Conservation (phyloP, 441 rosid genomes). For the Arabidopsis lyrata region DNA sequence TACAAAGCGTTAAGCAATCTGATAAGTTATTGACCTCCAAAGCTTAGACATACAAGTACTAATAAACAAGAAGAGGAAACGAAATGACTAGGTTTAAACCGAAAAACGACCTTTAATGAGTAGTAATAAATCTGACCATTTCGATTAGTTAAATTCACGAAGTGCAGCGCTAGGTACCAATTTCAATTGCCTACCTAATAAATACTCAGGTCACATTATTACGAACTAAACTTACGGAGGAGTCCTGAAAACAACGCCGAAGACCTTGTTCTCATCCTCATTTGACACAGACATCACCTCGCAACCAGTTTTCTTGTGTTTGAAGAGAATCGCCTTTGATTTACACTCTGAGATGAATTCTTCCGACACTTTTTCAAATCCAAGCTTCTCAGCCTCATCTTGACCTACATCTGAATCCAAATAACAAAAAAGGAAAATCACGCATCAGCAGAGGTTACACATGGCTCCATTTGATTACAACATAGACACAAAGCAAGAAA, state of each 20-base stretch:
- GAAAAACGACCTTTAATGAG: neutral
- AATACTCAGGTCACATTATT: neutral
- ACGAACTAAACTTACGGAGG: slow-evolving; percentile 78
- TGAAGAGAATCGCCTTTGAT: slow-evolving; percentile 80
- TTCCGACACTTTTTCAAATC: slow-evolving; percentile 85
- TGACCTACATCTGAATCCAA: slow-evolving; percentile 54
- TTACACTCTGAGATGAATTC: slow-evolving; percentile 90
- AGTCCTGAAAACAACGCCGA: slow-evolving; percentile 91
- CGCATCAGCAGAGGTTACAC: slow-evolving; percentile 9
- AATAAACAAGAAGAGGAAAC: neutral
- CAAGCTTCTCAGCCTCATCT: slow-evolving; percentile 78
- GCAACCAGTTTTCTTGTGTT: slow-evolving; percentile 91
- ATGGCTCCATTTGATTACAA: slow-evolving; percentile 3
- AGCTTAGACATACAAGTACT: slow-evolving; percentile 14
- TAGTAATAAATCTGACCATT: slow-evolving; percentile 21
- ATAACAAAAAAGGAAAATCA: neutral
- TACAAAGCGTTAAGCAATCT: slow-evolving; percentile 11
- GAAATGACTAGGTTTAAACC: slow-evolving; percentile 1
- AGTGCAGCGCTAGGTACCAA: slow-evolving; percentile 17
- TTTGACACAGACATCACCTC: slow-evolving; percentile 93
- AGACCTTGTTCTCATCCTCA: slow-evolving; percentile 96
- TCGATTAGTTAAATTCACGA: slow-evolving; percentile 1
- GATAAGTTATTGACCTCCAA: slow-evolving; percentile 3
- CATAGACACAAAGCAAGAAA: slow-evolving; percentile 3
- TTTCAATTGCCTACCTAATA: neutral